A percentile compares a stretch with the other conserved stretches of the same genome.
Evolutionary conservation across 192 early-diverging fungal species (phyloP).

Genomic region (Dispira parvispora): DNA sequence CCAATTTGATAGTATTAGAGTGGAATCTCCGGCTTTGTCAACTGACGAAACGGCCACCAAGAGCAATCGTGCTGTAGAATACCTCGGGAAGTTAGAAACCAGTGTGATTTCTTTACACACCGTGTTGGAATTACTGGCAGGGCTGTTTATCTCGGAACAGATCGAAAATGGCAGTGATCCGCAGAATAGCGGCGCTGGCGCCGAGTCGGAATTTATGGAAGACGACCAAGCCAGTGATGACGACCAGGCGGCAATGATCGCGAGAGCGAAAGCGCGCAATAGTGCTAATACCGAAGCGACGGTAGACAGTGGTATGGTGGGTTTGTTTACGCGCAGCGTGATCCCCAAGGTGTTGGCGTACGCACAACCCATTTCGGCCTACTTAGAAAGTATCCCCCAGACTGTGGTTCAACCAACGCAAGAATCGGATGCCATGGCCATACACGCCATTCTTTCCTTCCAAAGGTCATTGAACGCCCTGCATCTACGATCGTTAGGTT

Average conservation of each 20-base stretch:
- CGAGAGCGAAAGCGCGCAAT: no score
- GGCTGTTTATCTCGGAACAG: conserved; percentile 54
- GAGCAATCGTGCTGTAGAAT: conserved; percentile 11
- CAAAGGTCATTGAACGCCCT: conserved; percentile 34
- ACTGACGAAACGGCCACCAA: background rate
- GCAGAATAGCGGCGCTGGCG: conserved; percentile 19
- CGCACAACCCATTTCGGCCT: conserved; percentile 22
- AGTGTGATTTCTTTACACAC: conserved; percentile 46
- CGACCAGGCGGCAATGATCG: conserved; percentile 20
- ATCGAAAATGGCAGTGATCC: conserved; percentile 12
- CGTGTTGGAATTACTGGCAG: conserved; percentile 66
- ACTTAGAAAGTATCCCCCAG: conserved; percentile 16
- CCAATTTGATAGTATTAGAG: background rate
- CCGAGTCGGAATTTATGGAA: conserved; percentile 21
- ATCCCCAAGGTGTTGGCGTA: conserved; percentile 18
- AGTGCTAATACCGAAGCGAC: conserved; percentile 10
- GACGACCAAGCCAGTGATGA: conserved; percentile 28
- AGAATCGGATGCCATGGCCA: conserved; percentile 19
- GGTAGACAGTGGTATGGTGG: conserved; percentile 25
- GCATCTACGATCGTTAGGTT: conserved; percentile 49
- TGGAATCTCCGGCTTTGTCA: background rate
- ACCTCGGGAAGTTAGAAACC: conserved; percentile 29
- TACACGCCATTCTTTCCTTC: conserved; percentile 19
- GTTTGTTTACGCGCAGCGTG: conserved; percentile 23
- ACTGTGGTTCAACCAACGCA: conserved; percentile 14